Percentiles rank a stretch among this genome's conserved stretches.
Evolutionary conservation across 805 yeast genomes (phyloP).

Genomic region (Grigorovia transvaalensis): DNA sequence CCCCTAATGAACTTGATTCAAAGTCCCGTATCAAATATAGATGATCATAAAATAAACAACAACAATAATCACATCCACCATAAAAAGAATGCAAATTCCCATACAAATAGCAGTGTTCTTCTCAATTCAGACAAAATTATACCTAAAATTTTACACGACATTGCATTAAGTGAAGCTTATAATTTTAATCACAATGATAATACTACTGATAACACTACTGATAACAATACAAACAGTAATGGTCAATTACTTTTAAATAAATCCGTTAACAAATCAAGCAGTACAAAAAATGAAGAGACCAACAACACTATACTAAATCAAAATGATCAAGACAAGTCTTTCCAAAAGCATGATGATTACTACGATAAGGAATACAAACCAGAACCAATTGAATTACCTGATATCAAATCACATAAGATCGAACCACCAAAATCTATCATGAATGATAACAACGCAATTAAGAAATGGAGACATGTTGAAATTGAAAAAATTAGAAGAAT

Average conservation of each 20-base stretch:
- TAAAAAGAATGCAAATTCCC: too few relatives aligned
- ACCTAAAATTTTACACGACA: not conserved
- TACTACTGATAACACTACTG: not conserved
- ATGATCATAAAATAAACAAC: not conserved
- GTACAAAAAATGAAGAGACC: too few relatives aligned
- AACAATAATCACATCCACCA: too few relatives aligned
- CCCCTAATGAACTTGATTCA: not conserved
- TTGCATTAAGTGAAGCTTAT: not conserved
- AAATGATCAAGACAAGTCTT: not conserved
- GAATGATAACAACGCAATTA: conserved; percentile 12
- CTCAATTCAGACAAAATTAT: not conserved
- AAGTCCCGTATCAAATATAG: not conserved
- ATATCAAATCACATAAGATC: conserved; percentile 15
- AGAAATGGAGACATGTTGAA: conserved; percentile 28
- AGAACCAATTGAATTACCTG: conserved; percentile 16
- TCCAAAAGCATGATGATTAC: not conserved
- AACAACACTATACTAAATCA: too few relatives aligned
- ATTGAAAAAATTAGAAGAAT: conserved; percentile 25
- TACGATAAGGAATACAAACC: conserved; percentile 9
- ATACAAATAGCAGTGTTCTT: not conserved
- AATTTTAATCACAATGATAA: not conserved
- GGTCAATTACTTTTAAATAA: not conserved
- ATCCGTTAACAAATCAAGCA: not conserved
- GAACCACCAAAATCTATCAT: conserved; percentile 15
- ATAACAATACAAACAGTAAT: too few relatives aligned